phyloP scores from a whole-genome alignment of 805 yeast genomes.

The Ogataea parapolymorpha region DNA sequence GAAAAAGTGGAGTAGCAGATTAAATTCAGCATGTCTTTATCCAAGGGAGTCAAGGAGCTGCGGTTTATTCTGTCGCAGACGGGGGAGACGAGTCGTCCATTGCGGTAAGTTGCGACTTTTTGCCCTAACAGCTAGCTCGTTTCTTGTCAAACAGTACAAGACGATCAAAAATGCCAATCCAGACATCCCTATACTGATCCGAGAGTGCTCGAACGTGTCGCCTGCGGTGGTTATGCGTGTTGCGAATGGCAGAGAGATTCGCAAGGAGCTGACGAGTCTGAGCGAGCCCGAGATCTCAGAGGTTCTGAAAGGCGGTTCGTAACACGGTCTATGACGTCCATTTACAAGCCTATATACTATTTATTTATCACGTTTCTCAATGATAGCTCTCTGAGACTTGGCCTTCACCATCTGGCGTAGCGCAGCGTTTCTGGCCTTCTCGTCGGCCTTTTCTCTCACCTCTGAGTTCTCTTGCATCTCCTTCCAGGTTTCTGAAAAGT shows the following conservation, averaged over 20 bases:
- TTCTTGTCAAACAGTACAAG: slow-evolving; percentile 63
- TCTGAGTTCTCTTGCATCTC: slow-evolving; percentile 30
- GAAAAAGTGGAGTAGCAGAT: slow-evolving; percentile 9
- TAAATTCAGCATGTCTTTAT: slow-evolving; percentile 22
- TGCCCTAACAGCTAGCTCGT: slow-evolving; percentile 39
- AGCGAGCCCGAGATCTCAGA: slow-evolving; percentile 42
- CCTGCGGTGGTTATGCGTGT: slow-evolving; percentile 77
- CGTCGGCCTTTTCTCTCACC: slow-evolving; percentile 25
- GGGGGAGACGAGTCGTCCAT: slow-evolving; percentile 65
- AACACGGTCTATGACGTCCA: slow-evolving; percentile 9
- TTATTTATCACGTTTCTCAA: slow-evolving; percentile 23
- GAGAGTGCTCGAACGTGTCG: slow-evolving; percentile 71
- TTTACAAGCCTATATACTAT: slow-evolving; percentile 9
- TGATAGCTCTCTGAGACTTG: slow-evolving; percentile 26
- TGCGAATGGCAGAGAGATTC: slow-evolving; percentile 51
- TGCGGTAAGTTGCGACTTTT: slow-evolving; percentile 37
- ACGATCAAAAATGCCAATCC: slow-evolving; percentile 61
- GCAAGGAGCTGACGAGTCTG: slow-evolving; percentile 46
- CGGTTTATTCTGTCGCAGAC: slow-evolving; percentile 79
- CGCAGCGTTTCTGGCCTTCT: slow-evolving; percentile 29
- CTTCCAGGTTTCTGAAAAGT: slow-evolving; percentile 30
- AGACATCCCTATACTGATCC: slow-evolving; percentile 66
- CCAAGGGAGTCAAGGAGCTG: slow-evolving; percentile 68
- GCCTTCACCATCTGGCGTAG: slow-evolving; percentile 27
- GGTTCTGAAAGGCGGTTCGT: slow-evolving; percentile 24